Percentiles rank a stretch among this genome's conserved stretches.
Evolutionary conservation across 805 yeast genomes (phyloP).

Genomic region (Sugiyamaella marilandica): DNA sequence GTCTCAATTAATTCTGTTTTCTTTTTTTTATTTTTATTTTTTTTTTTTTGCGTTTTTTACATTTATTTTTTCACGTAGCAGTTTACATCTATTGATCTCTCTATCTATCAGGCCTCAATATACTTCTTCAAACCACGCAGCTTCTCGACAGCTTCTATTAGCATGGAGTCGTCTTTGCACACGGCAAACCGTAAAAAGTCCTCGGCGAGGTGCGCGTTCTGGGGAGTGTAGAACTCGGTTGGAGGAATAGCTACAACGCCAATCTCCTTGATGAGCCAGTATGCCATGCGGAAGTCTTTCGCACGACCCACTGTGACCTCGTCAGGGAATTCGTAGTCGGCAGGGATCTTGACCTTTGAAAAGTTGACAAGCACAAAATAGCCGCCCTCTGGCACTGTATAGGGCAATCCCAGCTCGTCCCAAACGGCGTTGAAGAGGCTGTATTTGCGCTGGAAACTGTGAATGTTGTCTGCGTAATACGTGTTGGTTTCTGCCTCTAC

Average conservation of each 20-base stretch:
- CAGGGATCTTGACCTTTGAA: constrained; percentile 73
- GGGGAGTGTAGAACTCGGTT: constrained; percentile 79
- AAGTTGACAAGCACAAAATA: constrained; percentile 89
- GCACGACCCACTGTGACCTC: constrained; percentile 60
- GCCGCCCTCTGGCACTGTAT: constrained; percentile 89
- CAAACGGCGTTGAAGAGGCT: constrained; percentile 68
- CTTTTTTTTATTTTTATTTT: not conserved
- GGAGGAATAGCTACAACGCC: constrained; percentile 98
- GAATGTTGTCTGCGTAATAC: constrained; percentile 68
- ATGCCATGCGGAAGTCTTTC: constrained; percentile 81
- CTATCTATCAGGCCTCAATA: constrained; percentile 30
- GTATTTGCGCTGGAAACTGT: constrained; percentile 66
- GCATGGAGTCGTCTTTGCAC: constrained; percentile 81
- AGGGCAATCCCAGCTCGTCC: constrained; percentile 84
- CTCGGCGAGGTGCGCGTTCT: constrained; percentile 71
- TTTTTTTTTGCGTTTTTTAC: not conserved
- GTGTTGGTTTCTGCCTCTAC: constrained; percentile 52
- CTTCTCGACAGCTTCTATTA: constrained; percentile 77
- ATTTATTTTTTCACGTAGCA: not conserved
- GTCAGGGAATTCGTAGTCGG: constrained; percentile 63
- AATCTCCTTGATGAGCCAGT: constrained; percentile 86
- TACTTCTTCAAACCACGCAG: constrained; percentile 66
- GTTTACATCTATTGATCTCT: not conserved
- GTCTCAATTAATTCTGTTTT: not conserved
- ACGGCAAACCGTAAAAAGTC: constrained; percentile 89